Evolutionary conservation across 2,329 filamentous ascomycete species (phyloP).

Genomic region (Torrubiella hemipterigena): DNA sequence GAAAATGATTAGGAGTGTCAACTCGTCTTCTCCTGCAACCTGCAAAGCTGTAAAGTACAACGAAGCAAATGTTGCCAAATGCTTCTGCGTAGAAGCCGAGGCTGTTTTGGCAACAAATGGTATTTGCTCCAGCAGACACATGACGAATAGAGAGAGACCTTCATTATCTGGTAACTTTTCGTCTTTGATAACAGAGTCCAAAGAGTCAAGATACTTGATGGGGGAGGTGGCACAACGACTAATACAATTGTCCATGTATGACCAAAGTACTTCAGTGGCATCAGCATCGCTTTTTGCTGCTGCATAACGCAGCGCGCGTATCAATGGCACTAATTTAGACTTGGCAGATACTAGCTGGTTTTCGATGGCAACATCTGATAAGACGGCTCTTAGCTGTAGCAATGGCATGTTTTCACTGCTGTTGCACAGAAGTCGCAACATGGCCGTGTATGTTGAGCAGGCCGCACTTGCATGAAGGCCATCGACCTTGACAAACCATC

Average conservation of each 20-base stretch:
- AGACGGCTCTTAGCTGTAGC: conserved; percentile 38
- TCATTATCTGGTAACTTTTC: no score
- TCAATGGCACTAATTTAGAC: conserved; percentile 34
- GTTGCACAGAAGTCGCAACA: conserved; percentile 38
- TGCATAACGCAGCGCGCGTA: conserved; percentile 19
- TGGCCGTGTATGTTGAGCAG: conserved; percentile 56
- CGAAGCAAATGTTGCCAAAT: no score
- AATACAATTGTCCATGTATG: conserved; percentile 74
- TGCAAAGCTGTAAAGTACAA: conserved; percentile 42
- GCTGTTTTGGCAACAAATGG: conserved; percentile 53
- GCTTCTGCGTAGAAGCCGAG: no score
- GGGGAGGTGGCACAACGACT: conserved; percentile 62
- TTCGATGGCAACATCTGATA: conserved; percentile 50
- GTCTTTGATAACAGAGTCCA: no score
- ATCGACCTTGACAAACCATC: conserved; percentile 74
- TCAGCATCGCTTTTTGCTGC: conserved; percentile 9
- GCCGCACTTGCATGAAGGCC: conserved; percentile 32
- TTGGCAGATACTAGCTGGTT: conserved; percentile 50
- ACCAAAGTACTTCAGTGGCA: conserved; percentile 33
- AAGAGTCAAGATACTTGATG: conserved; percentile 76
- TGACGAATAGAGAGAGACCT: no score
- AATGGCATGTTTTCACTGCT: conserved; percentile 17
- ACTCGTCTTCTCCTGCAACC: conserved; percentile 39
- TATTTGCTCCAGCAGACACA: conserved; percentile 68
- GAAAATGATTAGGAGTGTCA: no score